Evolutionary conservation across 208 protist species (phyloP), one percentile per base, ranked within the genome.

Genomic region (Wallacemonas sp.): DNA sequence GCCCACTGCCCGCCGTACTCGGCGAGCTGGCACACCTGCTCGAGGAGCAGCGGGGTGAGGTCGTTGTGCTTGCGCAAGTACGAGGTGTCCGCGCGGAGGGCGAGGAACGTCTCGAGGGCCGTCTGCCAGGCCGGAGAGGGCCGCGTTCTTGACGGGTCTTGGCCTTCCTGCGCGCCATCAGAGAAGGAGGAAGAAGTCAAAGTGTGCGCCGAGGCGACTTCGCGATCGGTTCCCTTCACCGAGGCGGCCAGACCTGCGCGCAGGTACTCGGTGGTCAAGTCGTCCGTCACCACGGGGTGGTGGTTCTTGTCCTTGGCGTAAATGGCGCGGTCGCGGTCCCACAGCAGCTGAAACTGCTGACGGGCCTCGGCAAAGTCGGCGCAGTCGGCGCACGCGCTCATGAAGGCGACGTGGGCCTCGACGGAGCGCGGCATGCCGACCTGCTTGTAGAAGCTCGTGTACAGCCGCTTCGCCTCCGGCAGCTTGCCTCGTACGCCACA

Each of bases 221-320:
- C n/a, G n/a, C n/a, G n/a, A n/a, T 67, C 29, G 7, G 41, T 46
- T 4, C n/a, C 20, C 41, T 46, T 57, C 33, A 57, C 62, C 3
- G 69, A 70, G 5, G 82, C 73, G 8, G 74, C 68, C 16, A 91
- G 63, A 23, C 78, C 81, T 3, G 84, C 73, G 11, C 84, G 73
- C 68, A 91, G 79, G 61, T 91, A 91, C 70, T 86, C 75, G 3
- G 78, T 80, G 12, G 67, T 79, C 26, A 91, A 61, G 44, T 91
- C 84, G 50, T 85, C 78, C 26, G 48, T 86, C 32, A 91, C 76
- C 20, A 86, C 71, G 12, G 84, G 78, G 20, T 36, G 25, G 70
- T 89, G 80, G 28, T 36, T 28, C 2, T 26, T 8, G 33, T 80
- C 72, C 36, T 78, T 76, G 31, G 50, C 54, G 12, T 74, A 32